phyloP scores from a whole-genome alignment of 805 yeast species.

The Candida ulmi region DNA sequence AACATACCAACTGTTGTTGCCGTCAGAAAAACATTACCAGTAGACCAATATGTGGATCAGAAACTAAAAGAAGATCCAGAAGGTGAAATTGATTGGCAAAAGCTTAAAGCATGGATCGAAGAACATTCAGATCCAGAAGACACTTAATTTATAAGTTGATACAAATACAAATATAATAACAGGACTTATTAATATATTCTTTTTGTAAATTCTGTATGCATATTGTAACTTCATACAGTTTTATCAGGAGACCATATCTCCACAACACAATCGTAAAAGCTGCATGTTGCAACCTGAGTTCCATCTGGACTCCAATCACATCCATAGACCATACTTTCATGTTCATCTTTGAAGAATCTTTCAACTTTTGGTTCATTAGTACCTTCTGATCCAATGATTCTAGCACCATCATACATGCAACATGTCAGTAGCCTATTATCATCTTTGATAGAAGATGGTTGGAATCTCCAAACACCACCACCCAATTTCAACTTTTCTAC shows the following conservation, averaged over 20 bases:
- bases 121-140: slow-evolving; percentile 29
- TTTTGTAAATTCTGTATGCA: too few relatives aligned
- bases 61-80: slow-evolving; percentile 19
- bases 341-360: slow-evolving; percentile 57
- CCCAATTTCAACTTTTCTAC: slow-evolving; percentile 49
- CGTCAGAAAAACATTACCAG: slow-evolving; percentile 58
- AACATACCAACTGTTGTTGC: slow-evolving; percentile 64
- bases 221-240: too few relatives aligned
- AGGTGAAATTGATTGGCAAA: slow-evolving; percentile 37
- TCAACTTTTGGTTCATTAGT: slow-evolving; percentile 24
- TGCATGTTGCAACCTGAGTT: slow-evolving; percentile 64
- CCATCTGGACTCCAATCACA: slow-evolving; percentile 73
- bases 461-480: slow-evolving; percentile 94
- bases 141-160: too few relatives aligned
- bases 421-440: slow-evolving; percentile 61
- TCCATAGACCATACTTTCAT: slow-evolving; percentile 92
- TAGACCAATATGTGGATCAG: slow-evolving; percentile 30
- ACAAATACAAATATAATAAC: too few relatives aligned
- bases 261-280: slow-evolving; percentile 82
- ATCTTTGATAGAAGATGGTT: slow-evolving; percentile 46
- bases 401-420: slow-evolving; percentile 95
- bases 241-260: slow-evolving; percentile 56
- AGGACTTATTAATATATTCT: too few relatives aligned
- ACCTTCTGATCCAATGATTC: slow-evolving; percentile 43
- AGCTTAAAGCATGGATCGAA: slow-evolving; percentile 38